Conservation (phyloP, 2,329 filamentous ascomycete genomes). For the Nothophoma quercina region DNA sequence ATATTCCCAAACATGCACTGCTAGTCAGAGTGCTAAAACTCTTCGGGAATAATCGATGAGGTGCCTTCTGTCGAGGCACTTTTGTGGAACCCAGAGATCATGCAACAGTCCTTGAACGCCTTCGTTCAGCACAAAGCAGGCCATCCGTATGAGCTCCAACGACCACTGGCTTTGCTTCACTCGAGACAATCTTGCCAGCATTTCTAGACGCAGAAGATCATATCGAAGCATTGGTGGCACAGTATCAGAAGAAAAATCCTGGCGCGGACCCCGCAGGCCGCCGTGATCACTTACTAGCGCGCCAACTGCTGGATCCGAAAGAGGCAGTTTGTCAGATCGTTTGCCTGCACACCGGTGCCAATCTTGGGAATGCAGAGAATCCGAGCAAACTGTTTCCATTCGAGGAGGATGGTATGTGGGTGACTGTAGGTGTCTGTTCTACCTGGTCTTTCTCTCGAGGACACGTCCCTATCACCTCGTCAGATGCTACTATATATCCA, state of each 20-base stretch:
- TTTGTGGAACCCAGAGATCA: conserved; percentile 27
- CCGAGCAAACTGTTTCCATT: conserved; percentile 23
- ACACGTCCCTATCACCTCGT: conserved; percentile 51
- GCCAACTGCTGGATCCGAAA: conserved; percentile 34
- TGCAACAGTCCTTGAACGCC: conserved; percentile 38
- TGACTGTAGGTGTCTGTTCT: conserved; percentile 26
- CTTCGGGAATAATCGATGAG: conserved; percentile 36
- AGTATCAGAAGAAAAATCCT: conserved; percentile 27
- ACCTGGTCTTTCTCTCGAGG: conserved; percentile 52
- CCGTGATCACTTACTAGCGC: conserved; percentile 30
- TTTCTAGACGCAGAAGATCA: conserved; percentile 30
- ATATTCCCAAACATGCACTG: not conserved
- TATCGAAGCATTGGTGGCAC: conserved; percentile 27
- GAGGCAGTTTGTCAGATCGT: conserved; percentile 37
- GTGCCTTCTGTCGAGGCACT: conserved; percentile 38
- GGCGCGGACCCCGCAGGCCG: conserved; percentile 34
- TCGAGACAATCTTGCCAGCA: conserved; percentile 28
- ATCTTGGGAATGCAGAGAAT: conserved; percentile 12
- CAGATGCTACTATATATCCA: conserved; percentile 46
- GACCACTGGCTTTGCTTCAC: conserved; percentile 35
- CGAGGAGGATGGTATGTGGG: conserved; percentile 32
- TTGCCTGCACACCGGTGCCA: conserved; percentile 22
- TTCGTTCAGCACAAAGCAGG: conserved; percentile 39
- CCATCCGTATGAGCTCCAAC: conserved; percentile 37
- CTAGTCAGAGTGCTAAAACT: not conserved